Evolutionary conservation across 2,329 filamentous ascomycete species (phyloP), one percentile per base, ranked within the genome.

Genomic region (Colletotrichum sublineola): DNA sequence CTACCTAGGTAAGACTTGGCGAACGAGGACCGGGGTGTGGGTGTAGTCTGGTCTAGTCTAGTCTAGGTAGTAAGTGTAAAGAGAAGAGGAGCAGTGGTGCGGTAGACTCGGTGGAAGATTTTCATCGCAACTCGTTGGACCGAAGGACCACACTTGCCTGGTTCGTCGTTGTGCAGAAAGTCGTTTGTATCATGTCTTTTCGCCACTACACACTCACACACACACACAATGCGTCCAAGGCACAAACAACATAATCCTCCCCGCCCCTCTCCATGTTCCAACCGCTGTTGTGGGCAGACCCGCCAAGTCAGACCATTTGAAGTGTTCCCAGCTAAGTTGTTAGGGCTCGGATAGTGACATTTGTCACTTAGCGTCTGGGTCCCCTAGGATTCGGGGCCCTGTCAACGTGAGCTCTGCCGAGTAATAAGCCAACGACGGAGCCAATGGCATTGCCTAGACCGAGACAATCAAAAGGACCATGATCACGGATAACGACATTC

Each of bases 341-440:
- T 61, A 69, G 66, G 69, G 66, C 69, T 69, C 69, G 69, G 69
- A 72, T 69, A 72, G 55, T 69, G 69, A 72, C 66, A 58, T 56
- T 61, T 61, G 68, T 20, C n/a, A 72, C 31, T 20, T 61, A 58
- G 69, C 55, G 69, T 64, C 31, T 50, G 38, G 46, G 55, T 50
- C 64, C 66, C 66, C 63, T 40, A 60, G 44, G 42, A 58, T 53
- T 63, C 58, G 44, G 48, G 65, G 15, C 69, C 65, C 69, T 69
- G 69, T 61, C 69, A 46, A 58, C 46, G 48, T 69, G 46, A 55
- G 53, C 53, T 63, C 65, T 63, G 53, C 20, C 14, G 20, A 9
- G 18, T n/a, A 14, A 29, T 61, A 40, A 18, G 38, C 50, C 20
- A 38, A 58, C 40, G n/a, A 40, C 60, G 33, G 55, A 12, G 11